phyloP scores from a whole-genome alignment of 2,329 filamentous ascomycete genomes.

The Apiospora phragmitis region DNA sequence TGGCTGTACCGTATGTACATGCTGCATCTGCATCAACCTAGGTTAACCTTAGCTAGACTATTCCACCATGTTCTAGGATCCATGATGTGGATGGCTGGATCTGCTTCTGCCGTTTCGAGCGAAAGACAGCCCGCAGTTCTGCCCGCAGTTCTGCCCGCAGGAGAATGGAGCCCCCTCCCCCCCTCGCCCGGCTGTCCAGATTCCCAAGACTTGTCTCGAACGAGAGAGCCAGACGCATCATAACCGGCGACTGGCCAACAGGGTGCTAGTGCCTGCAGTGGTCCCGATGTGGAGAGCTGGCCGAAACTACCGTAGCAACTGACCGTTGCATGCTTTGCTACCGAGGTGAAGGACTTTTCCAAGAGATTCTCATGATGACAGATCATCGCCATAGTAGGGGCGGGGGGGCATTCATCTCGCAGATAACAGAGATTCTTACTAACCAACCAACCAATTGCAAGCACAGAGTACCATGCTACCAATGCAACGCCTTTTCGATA shows the following conservation, averaged over 20 bases:
- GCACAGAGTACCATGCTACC: background rate
- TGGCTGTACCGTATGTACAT: background rate
- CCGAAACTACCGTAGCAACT: background rate
- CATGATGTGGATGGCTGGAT: background rate
- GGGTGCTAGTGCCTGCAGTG: background rate
- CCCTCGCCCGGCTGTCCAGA: background rate
- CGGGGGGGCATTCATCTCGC: background rate
- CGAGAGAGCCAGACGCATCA: background rate
- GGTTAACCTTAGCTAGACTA: background rate
- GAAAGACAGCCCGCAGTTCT: background rate
- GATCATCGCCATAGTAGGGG: background rate
- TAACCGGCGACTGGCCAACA: background rate
- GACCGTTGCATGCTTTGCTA: background rate
- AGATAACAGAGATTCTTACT: background rate
- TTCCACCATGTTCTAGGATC: background rate
- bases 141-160: background rate
- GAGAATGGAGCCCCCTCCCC: background rate
- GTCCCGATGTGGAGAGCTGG: background rate
- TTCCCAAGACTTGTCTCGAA: background rate
- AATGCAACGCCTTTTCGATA: background rate
- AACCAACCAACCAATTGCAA: background rate
- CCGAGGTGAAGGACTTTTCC: background rate
- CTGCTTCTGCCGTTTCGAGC: background rate
- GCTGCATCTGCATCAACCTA: constrained; percentile 3
- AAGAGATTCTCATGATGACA: constrained; percentile 2